phyloP scores from a whole-genome alignment of 257 asterid species.

The Asclepias syriaca region DNA sequence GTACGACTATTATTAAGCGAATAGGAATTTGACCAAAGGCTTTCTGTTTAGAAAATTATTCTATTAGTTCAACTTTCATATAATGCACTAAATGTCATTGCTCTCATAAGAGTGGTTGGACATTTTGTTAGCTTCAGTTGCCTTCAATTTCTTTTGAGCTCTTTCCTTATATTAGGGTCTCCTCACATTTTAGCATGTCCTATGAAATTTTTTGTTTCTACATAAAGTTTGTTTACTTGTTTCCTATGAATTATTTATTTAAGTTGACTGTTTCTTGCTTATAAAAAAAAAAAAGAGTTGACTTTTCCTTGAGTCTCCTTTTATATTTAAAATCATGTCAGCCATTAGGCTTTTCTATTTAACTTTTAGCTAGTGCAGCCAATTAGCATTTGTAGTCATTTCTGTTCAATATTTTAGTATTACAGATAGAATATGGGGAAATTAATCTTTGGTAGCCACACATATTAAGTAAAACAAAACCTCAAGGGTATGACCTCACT shows the following conservation, averaged over 20 bases:
- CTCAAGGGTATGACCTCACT: not conserved
- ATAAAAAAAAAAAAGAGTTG: not conserved
- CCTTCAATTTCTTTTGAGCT: not conserved
- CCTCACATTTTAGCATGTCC: not conserved
- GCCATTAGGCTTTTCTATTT: not conserved
- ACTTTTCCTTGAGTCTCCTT: not conserved
- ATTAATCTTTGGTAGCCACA: not conserved
- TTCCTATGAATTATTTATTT: not conserved
- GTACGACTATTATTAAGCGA: not conserved
- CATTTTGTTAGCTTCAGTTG: not conserved
- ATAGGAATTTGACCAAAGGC: not conserved
- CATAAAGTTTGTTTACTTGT: not conserved
- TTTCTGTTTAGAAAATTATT: not conserved
- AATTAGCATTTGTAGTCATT: not conserved
- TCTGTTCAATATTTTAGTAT: not conserved
- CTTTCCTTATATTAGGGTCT: not conserved
- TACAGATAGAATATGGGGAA: not conserved
- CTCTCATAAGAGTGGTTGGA: not conserved
- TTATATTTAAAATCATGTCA: not conserved
- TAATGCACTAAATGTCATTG: not conserved
- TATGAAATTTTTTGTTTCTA: not conserved
- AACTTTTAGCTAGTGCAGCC: not conserved
- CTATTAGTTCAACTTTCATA: not conserved
- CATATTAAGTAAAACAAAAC: not conserved
- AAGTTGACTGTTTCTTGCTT: not conserved